Conservation (phyloP, 345 rosid genomes). For the Eucalyptus caleyi region DNA sequence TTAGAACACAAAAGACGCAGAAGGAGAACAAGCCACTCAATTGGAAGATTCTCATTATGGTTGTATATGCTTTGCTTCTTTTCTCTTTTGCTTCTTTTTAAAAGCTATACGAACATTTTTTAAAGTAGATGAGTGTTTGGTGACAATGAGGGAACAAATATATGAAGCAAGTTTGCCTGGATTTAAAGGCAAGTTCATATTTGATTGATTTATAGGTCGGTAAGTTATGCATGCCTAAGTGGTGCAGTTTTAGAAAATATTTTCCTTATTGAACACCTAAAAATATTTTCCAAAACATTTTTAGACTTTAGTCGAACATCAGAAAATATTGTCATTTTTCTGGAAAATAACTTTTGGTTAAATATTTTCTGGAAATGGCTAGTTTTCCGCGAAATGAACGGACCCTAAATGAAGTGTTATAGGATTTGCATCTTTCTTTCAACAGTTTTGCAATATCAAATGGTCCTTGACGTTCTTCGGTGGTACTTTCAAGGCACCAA, state of each 20-base stretch:
- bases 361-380: fast-evolving
- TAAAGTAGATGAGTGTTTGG: fast-evolving
- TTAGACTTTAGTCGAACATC: fast-evolving
- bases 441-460: neutral
- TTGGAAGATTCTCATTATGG: too few species aligned
- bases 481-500: neutral
- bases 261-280: fast-evolving
- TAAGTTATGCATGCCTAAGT: too few species aligned
- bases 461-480: neutral
- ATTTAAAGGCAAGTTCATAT: too few species aligned
- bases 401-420: neutral
- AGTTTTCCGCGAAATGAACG: fast-evolving
- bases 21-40: too few species aligned
- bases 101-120: too few species aligned
- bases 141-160: fast-evolving
- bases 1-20: too few species aligned
- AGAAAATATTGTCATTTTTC: fast-evolving
- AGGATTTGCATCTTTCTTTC: neutral
- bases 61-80: too few species aligned
- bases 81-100: too few species aligned
- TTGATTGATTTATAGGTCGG: fast-evolving
- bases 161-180: fast-evolving
- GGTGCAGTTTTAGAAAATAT: fast-evolving
- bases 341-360: too few species aligned
- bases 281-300: fast-evolving